Percentiles rank a stretch among this genome's conserved stretches.
Conservation (phyloP, 176 grass and related monocot species). For the Oryza brachyantha region DNA sequence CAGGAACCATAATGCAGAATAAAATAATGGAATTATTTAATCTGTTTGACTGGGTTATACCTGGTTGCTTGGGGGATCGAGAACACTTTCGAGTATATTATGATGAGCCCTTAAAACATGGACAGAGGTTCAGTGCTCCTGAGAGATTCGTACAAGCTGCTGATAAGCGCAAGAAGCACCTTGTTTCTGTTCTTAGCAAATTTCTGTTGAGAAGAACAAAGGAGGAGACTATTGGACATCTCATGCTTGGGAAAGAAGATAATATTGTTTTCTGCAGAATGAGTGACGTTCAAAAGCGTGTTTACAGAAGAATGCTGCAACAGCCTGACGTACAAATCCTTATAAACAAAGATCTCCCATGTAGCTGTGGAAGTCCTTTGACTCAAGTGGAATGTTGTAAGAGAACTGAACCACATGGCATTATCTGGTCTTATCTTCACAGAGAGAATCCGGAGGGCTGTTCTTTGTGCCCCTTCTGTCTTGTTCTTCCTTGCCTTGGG, state of each 20-base stretch:
- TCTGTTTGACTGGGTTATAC: conserved; percentile 91
- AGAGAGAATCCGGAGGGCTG: conserved; percentile 87
- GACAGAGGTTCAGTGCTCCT: conserved; percentile 87
- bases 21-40: conserved; percentile 95
- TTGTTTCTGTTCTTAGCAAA: conserved; percentile 76
- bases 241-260: conserved; percentile 97
- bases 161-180: conserved; percentile 80
- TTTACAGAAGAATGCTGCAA: conserved; percentile 92
- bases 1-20: conserved; percentile 97
- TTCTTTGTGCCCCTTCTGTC: conserved; percentile 80
- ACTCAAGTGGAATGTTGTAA: conserved; percentile 87
- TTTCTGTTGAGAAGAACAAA: conserved; percentile 93
- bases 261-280: conserved; percentile 98
- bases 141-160: conserved; percentile 84
- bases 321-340: conserved; percentile 93
- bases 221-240: conserved; percentile 94
- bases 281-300: conserved; percentile 93
- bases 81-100: conserved; percentile 94
- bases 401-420: conserved; percentile 67
- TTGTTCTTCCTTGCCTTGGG: conserved; percentile 93
- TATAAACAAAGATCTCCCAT: conserved; percentile 90
- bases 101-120: conserved; percentile 85
- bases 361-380: conserved; percentile 84
- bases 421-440: conserved; percentile 97
- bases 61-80: conserved; percentile 75